phyloP scores from a whole-genome alignment of 2,329 filamentous ascomycete species.

The Aspergillus intermedius region DNA sequence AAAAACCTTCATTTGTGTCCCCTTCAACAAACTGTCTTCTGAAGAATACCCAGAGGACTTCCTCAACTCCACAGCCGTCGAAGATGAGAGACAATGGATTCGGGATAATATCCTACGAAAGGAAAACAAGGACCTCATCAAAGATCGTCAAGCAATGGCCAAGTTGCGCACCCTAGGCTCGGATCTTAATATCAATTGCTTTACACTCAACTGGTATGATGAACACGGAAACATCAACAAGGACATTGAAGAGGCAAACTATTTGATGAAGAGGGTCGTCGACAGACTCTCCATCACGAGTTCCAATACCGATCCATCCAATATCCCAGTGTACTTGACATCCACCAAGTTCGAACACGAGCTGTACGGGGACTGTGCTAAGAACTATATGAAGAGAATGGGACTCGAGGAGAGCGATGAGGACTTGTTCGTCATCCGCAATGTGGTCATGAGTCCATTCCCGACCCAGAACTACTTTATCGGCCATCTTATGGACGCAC shows the following conservation, averaged over 20 bases:
- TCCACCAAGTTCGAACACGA: slow-evolving; percentile 39
- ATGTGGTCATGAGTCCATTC: slow-evolving; percentile 41
- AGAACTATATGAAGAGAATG: slow-evolving; percentile 39
- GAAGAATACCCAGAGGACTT: slow-evolving; percentile 2
- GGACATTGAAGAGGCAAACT: slow-evolving; percentile 45
- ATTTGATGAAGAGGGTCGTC: slow-evolving; percentile 42
- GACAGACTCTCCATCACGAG: slow-evolving; percentile 39
- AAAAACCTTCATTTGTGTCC: slow-evolving; percentile 5
- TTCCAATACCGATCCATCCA: slow-evolving; percentile 26
- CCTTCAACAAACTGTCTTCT: slow-evolving; percentile 5
- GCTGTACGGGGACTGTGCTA: slow-evolving; percentile 38
- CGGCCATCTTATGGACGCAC: not conserved
- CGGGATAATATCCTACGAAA: not conserved
- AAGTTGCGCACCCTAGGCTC: slow-evolving; percentile 39
- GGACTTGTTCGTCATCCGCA: slow-evolving; percentile 41
- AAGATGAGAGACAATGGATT: not conserved
- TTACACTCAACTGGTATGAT: slow-evolving; percentile 37
- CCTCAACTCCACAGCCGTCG: not conserved
- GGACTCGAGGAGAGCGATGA: slow-evolving; percentile 22
- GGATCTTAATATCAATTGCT: slow-evolving; percentile 38
- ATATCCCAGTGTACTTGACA: slow-evolving; percentile 41
- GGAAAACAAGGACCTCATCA: slow-evolving; percentile 1
- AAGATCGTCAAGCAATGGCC: slow-evolving; percentile 28
- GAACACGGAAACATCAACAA: slow-evolving; percentile 35
- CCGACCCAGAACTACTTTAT: slow-evolving; percentile 11